These are phyloP conservation scores for Pyrenula aspistea DNA, from an alignment of 495 filamentous ascomycete species.

Conservation along the genomic window DNA sequence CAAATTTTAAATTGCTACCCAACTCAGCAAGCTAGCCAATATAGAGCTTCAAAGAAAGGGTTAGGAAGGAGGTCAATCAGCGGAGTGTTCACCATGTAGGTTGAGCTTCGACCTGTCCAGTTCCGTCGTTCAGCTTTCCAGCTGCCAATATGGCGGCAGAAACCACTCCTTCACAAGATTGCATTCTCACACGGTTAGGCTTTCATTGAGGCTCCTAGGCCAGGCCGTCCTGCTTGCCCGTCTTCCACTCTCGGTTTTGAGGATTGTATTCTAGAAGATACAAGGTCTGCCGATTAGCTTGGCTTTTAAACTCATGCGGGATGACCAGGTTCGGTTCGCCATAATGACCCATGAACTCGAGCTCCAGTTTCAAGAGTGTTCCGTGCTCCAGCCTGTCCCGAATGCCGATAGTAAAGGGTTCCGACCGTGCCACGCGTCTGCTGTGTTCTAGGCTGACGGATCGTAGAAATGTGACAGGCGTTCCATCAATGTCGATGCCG, in stretches of 20 bases:
- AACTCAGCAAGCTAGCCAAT: no score
- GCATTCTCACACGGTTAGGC: not conserved
- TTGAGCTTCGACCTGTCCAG: no score
- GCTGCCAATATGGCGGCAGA: no score
- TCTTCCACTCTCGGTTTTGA: constrained; percentile 19
- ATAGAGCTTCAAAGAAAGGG: no score
- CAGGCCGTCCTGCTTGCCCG: constrained; percentile 1
- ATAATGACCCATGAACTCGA: constrained; percentile 36
- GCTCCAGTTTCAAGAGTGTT: constrained; percentile 16
- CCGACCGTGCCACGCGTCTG: constrained; percentile 16
- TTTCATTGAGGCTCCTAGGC: not conserved
- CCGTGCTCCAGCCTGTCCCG: constrained; percentile 15
- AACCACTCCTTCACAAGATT: not conserved
- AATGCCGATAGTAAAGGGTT: constrained; percentile 26
- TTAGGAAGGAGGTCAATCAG: no score
- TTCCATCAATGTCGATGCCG: constrained; percentile 29
- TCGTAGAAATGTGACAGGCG: constrained; percentile 27
- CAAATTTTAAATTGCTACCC: no score
- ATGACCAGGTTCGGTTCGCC: constrained; percentile 26
- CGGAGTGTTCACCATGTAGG: no score
- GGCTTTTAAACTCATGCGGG: constrained; percentile 6
- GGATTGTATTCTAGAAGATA: constrained; percentile 29
- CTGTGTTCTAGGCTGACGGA: constrained; percentile 22
- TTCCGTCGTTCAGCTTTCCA: no score
- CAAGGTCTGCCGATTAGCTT: constrained; percentile 4